Evolutionary conservation across 73 alveolate genomes (phyloP), one percentile per base, ranked within the genome.

Genomic region (Paramecium pentaurelia): DNA sequence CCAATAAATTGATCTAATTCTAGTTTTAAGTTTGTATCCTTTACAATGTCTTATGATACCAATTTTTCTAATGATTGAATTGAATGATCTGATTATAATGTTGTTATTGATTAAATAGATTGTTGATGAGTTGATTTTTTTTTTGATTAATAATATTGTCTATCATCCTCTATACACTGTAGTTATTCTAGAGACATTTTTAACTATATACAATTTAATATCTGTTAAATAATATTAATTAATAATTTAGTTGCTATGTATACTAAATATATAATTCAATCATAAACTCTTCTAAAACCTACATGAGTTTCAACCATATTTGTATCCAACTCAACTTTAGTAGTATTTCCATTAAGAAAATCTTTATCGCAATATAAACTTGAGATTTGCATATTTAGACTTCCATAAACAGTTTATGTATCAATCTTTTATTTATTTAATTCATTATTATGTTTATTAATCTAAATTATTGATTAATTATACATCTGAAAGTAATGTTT

Each of bases 241-340:
- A 54, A 54, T 54, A 54, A 54, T 54, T 54, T 16, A 54, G 70
- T 54, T 54, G 3, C 37, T 54, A 54, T 54, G 70, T 54, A 54
- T 54, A 54, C 30, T 54, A 54, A 54, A n/a, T 54, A 54, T 54
- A n/a, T 54, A 54, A 54, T 36, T 75, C 88, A 75, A 75, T 75
- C 88, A 75, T 75, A 80, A 25, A 80, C 91, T 47, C 91, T 80
- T 49, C 91, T 80, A 80, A 80, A 80, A 32, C 91, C 91, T 20
- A 80, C 91, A 47, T 80, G 91, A 49, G 91, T 80, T 47, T 80
- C 91, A 8, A 80, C 91, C 75, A 80, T 45, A 47, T 80, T 80
- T 9, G 91, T 80, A 42, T 80, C 30, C 20, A 80, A 49, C 27
- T 80, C 75, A 45, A 49, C 91, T 16, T 80, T 45, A 25, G 47